Evolutionary conservation across 441 rosid species (phyloP).

Genomic region (Adansonia madagascariensis): DNA sequence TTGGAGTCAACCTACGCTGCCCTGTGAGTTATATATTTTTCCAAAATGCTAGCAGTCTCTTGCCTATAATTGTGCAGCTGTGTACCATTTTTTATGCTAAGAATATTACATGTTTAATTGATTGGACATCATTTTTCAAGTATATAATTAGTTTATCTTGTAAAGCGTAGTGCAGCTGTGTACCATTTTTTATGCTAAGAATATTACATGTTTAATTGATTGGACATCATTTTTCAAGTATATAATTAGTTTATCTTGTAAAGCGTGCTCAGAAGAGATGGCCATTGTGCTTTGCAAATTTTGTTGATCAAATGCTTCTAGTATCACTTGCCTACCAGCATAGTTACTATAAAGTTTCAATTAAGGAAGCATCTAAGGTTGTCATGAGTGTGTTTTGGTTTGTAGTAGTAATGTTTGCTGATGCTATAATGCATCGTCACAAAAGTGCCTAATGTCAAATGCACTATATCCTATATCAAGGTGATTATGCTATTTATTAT

Average conservation of each 20-base stretch:
- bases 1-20: slow-evolving; percentile 87
- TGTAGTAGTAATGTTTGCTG: background rate
- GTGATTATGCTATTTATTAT: background rate
- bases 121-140: background rate
- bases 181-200: background rate
- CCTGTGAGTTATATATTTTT: slow-evolving; percentile 50
- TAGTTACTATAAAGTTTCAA: background rate
- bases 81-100: background rate
- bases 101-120: background rate
- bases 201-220: background rate
- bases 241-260: slow-evolving; percentile 11
- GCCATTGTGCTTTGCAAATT: background rate
- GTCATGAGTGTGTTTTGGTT: background rate
- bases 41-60: background rate
- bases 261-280: background rate
- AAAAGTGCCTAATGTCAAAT: background rate
- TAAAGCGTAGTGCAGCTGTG: background rate
- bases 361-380: background rate
- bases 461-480: background rate
- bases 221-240: slow-evolving; percentile 2
- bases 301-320: background rate
- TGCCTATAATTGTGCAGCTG: background rate
- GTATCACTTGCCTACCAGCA: background rate
- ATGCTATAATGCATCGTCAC: background rate
- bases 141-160: slow-evolving; percentile 17